Evolutionary conservation across 2,329 filamentous ascomycete species (phyloP), one percentile per base, ranked within the genome.

Genomic region (Exophiala calicioides): DNA sequence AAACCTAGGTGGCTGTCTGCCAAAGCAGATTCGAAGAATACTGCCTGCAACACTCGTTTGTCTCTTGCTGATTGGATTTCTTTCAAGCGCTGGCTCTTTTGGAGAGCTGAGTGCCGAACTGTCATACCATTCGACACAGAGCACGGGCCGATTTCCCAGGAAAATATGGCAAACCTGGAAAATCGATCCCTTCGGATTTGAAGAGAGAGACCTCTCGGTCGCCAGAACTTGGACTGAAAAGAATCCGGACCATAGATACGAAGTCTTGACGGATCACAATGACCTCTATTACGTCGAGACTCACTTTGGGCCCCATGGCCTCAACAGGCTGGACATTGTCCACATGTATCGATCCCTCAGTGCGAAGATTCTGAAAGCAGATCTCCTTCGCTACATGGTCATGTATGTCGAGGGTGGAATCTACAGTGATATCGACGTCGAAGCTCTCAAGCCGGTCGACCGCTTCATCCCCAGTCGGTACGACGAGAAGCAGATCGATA

Each of bases 151-250:
- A n/a, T 88, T 82, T 58, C 85, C 76, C 4, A 74, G 75, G 44
- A 88, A 88, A 66, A 85, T 88, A 56, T 88, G 84, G 85, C 85
- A 88, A 65, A 84, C 81, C 0, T 88, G 85, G 85, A 88, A 87
- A 63, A 77, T 84, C 20, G 77, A 84, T 52, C 81, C 84, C 2
- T 69, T 86, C 24, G 71, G 73, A 2, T 86, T 87, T 59, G 84
- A 85, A 53, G 75, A 81, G 58, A 74, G 79, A 41, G 82, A 88
- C 58, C 69, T 78, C 23, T 67, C 73, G 18, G 73, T 73, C 0
- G 84, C 84, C 7, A 75, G 76, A 55, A 82, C 82, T 1, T 88
- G 85, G 84, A 72, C 78, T 0, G 65, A 68, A 16, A 84, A 81
- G 65, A 88, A 88, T 57, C 84, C 82, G 0, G 73, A 72, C 3